A percentile compares a stretch with the other conserved stretches of the same genome.
phyloP scores from a whole-genome alignment of 1,284 basidiomycete genomes.

The Cutaneotrichosporon cyanovorans region DNA sequence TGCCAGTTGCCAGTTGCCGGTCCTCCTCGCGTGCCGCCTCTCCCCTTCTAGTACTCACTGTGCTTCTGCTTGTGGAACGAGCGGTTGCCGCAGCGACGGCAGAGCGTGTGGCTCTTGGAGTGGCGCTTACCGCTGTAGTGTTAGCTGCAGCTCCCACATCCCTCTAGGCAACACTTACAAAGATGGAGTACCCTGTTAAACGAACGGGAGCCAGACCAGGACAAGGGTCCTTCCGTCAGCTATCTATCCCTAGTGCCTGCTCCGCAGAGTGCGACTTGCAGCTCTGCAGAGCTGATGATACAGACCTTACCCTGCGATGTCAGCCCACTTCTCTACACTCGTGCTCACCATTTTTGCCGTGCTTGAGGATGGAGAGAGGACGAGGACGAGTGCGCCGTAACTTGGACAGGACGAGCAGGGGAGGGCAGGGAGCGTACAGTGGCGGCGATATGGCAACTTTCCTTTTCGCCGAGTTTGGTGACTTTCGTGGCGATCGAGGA shows the following conservation, averaged over 20 bases:
- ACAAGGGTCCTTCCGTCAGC: constrained; percentile 46
- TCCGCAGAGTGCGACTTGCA: too few species aligned
- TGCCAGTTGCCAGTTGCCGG: too few species aligned
- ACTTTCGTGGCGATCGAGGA: too few species aligned
- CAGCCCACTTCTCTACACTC: constrained; percentile 1
- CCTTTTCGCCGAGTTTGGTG: too few species aligned
- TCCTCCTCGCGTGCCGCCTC: too few species aligned
- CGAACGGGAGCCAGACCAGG: constrained; percentile 57
- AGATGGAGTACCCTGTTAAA: constrained; percentile 70
- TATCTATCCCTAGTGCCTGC: constrained; percentile 5
- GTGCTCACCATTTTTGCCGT: constrained; percentile 11
- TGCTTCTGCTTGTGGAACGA: constrained; percentile 97
- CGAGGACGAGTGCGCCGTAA: too few species aligned
- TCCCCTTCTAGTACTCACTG: constrained; percentile 53
- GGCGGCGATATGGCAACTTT: too few species aligned
- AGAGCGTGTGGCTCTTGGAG: constrained; percentile 97
- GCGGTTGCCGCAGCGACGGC: constrained; percentile 86
- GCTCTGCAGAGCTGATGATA: not conserved
- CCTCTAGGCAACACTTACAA: constrained; percentile 51
- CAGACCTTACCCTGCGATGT: constrained; percentile 15
- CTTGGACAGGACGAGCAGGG: too few species aligned
- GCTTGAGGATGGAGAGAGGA: too few species aligned
- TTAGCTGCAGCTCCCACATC: constrained; percentile 4
- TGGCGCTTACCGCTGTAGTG: constrained; percentile 73
- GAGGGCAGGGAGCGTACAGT: too few species aligned